Base-by-base conservation (phyloP, 495 filamentous ascomycete species). In the Saxophila tyrrhenica region DNA sequence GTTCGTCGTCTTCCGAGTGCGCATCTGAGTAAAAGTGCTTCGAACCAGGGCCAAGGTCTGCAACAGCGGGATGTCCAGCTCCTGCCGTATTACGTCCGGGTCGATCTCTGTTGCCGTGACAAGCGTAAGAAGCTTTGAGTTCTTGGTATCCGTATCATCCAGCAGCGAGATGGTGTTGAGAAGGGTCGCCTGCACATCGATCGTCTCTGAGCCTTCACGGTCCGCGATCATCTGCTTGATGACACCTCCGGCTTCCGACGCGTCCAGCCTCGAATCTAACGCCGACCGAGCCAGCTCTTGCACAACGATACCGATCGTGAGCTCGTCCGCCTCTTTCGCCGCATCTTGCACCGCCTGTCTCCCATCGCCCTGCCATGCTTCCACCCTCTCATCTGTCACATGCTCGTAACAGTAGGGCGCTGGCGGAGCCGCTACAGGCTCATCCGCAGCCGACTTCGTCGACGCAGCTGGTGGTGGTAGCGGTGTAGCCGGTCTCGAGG, bases 1-100 rank as follows among this genome's bases (percentile, higher is more conserved):
- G 61, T 92, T 89, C 8, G 94, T 99, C 50, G 88, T 83, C 58
- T 94, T 87, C 50, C 90, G 82, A 57, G 94, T 86, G 2, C 82
- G 84, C 63, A 90, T 80, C 47, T 83, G 79, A n/a, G 76, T 72
- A 64, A 96, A 99, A 0, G 83, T 86, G 3, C 82, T 79, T n/a
- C 87, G 82, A 46, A 95, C 85, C 48, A 99, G 71, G 10, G 82
- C 80, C 17, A 95, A 72, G 2, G 79, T 73, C 60, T 85, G 77
- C 16, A 99, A 72, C 11, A 94, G 70, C 11, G 77, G 71, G 1
- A 78, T 78, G 45, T 97, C 94, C n/a, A 99, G 76, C 59, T 87
- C 79, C 25, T 82, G 73, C n/a, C 89, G 85, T 76, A 95, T 82
- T 32, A 85, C 69, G 13, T 75, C 68, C 0, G 84, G 73, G 1